Conservation (phyloP, 345 rosid species). For the Citrus medica region DNA sequence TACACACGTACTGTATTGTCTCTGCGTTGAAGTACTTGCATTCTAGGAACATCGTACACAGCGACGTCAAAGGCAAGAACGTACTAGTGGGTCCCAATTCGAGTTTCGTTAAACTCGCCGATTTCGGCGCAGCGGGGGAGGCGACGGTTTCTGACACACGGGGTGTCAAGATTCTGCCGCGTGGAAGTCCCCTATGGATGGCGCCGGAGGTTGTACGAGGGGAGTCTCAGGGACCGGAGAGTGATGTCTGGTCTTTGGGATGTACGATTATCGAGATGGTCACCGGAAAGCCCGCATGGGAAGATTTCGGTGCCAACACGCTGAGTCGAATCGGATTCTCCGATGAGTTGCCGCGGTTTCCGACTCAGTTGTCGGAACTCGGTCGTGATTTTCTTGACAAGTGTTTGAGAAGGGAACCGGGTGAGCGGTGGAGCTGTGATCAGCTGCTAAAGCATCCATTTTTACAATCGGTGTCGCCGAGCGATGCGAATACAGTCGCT, state of each 20-base stretch:
- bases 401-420: constrained; percentile 51
- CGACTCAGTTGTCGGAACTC: constrained; percentile 39
- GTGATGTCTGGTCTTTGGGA: constrained; percentile 83
- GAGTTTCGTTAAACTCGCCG: constrained; percentile 52
- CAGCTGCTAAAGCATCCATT: constrained; percentile 68
- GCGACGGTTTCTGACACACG: background rate
- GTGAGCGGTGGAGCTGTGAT: constrained; percentile 69
- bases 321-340: constrained; percentile 59
- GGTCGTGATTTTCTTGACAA: constrained; percentile 63
- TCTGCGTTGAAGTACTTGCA: constrained; percentile 58
- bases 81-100: constrained; percentile 37
- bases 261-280: constrained; percentile 77
- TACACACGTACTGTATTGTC: constrained; percentile 49
- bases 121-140: constrained; percentile 64
- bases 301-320: constrained; percentile 49
- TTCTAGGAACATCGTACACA: constrained; percentile 58
- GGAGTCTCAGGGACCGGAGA: constrained; percentile 69
- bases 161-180: constrained; percentile 27
- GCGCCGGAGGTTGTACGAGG: constrained; percentile 82
- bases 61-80: constrained; percentile 74
- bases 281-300: constrained; percentile 74
- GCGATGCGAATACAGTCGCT: background rate
- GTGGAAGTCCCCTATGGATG: constrained; percentile 94
- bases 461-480: constrained; percentile 26
- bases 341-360: constrained; percentile 42